phyloP scores from a whole-genome alignment of 257 asterid species.

The Solanum chilense region DNA sequence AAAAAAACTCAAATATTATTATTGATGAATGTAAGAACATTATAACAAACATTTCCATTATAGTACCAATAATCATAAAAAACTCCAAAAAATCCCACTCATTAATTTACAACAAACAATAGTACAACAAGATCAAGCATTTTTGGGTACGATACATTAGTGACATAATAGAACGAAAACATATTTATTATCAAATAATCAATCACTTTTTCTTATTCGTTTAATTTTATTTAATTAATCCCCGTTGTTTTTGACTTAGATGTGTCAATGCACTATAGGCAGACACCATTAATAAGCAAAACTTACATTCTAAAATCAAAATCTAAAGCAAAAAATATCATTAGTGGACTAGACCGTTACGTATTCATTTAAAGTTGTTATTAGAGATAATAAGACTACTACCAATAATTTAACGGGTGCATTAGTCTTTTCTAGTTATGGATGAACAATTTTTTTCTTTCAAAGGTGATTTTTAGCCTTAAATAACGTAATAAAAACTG shows the following conservation, averaged over 20 bases:
- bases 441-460: too few species aligned
- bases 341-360: too few species aligned
- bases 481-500: too few species aligned
- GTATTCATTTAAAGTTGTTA: too few species aligned
- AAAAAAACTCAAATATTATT: not conserved
- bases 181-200: too few species aligned
- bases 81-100: not conserved
- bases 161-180: not conserved
- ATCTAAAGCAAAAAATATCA: too few species aligned
- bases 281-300: not conserved
- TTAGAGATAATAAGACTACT: too few species aligned
- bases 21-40: not conserved
- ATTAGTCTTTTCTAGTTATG: too few species aligned
- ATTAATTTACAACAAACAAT: not conserved
- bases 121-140: not conserved
- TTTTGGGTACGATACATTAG: not conserved
- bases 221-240: not conserved
- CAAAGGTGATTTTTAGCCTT: too few species aligned
- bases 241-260: not conserved
- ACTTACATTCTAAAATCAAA: too few species aligned
- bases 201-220: not conserved
- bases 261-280: not conserved
- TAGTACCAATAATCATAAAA: not conserved
- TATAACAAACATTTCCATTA: not conserved
- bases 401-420: too few species aligned